phyloP scores from a whole-genome alignment of 2,329 filamentous ascomycete genomes.

The Neopestalotiopsis clavispora region DNA sequence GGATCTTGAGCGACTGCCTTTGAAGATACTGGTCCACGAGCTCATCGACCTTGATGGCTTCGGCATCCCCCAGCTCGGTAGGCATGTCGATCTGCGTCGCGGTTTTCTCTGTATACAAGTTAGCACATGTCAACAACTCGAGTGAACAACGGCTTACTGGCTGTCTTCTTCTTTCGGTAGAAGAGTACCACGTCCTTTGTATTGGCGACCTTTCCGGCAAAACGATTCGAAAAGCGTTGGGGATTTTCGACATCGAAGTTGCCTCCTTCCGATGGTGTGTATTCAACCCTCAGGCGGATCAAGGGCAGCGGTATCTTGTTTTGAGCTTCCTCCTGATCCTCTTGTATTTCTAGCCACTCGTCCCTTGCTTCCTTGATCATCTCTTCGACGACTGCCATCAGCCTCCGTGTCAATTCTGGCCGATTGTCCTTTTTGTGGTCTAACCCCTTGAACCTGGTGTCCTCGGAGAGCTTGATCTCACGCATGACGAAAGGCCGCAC shows the following conservation, averaged over 20 bases:
- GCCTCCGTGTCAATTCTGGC: slow-evolving; percentile 75
- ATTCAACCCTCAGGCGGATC: slow-evolving; percentile 89
- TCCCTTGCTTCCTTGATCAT: slow-evolving; percentile 84
- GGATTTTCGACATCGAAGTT: slow-evolving; percentile 93
- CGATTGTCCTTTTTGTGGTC: slow-evolving; percentile 85
- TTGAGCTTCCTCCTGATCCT: slow-evolving; percentile 60
- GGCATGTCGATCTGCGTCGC: slow-evolving; percentile 53
- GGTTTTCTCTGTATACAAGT: neutral
- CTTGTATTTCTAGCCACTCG: slow-evolving; percentile 82
- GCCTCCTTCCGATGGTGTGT: slow-evolving; percentile 81
- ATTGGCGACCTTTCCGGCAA: slow-evolving; percentile 89
- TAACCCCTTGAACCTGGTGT: slow-evolving; percentile 76
- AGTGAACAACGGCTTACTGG: slow-evolving; percentile 41
- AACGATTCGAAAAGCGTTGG: slow-evolving; percentile 93
- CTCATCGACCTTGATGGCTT: slow-evolving; percentile 85
- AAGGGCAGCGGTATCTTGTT: slow-evolving; percentile 76
- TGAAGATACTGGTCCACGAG: slow-evolving; percentile 87
- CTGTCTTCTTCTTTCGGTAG: slow-evolving; percentile 80
- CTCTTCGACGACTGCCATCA: slow-evolving; percentile 80
- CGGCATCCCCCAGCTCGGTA: slow-evolving; percentile 68
- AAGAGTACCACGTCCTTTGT: slow-evolving; percentile 93
- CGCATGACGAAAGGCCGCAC: slow-evolving; percentile 90
- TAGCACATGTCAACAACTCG: neutral
- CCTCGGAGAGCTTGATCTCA: slow-evolving; percentile 78
- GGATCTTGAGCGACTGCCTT: slow-evolving; percentile 87